These are phyloP conservation scores for Capsicum rhomboideum DNA, from an alignment of 257 asterid genomes.

Conservation along the genomic window DNA sequence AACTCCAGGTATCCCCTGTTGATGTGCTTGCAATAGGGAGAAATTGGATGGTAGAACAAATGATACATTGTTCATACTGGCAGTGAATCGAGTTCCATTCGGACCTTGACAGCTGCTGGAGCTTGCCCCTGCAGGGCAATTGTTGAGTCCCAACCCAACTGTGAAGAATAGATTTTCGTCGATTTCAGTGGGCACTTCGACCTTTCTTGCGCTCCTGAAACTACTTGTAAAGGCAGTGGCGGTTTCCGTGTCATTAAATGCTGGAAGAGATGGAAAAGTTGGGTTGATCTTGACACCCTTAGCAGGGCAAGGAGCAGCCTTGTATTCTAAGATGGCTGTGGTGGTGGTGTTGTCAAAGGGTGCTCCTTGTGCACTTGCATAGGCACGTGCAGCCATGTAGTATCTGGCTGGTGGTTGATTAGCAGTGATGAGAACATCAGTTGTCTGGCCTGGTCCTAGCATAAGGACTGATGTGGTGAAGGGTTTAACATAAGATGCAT, in stretches of 20 bases:
- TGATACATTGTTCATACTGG: conserved; percentile 87
- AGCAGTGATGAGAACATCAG: conserved; percentile 73
- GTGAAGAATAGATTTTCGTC: conserved; percentile 73
- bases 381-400: conserved; percentile 87
- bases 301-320: conserved; percentile 42
- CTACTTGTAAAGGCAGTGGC: conserved; percentile 65
- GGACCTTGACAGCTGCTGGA: conserved; percentile 73
- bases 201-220: conserved; percentile 55
- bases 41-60: conserved; percentile 70
- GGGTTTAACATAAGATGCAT: conserved; percentile 73
- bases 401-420: conserved; percentile 63
- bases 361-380: conserved; percentile 76
- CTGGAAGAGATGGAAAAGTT: conserved; percentile 45
- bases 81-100: conserved; percentile 73
- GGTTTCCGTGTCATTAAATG: conserved; percentile 70
- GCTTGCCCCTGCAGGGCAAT: conserved; percentile 48
- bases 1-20: conserved; percentile 70
- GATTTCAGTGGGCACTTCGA: conserved; percentile 49
- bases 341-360: conserved; percentile 90
- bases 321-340: conserved; percentile 78
- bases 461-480: conserved; percentile 72
- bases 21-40: conserved; percentile 74
- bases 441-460: no score
- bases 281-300: conserved; percentile 38
- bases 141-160: conserved; percentile 71